A percentile compares a stretch with the other conserved stretches of the same genome.
These are phyloP conservation scores for Pholiota conissans DNA, from an alignment of 768 basidiomycete genomes.

Conservation along the genomic window DNA sequence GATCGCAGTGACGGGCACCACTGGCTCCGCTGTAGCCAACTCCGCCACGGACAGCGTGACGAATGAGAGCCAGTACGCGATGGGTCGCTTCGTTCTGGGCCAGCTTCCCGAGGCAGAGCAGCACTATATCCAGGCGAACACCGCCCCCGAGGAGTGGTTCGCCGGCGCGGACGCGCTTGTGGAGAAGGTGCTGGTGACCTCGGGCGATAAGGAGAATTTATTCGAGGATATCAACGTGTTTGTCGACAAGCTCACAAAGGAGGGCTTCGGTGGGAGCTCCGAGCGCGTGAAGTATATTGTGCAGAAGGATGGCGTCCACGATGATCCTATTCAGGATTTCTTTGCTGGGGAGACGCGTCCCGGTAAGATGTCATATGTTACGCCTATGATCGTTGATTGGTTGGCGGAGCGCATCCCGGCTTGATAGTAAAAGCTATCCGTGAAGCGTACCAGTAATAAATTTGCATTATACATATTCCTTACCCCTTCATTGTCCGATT, in stretches of 20 bases:
- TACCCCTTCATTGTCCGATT: too few species aligned
- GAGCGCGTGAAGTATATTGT: constrained; percentile 14
- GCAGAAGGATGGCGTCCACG: constrained; percentile 19
- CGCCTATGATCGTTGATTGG: too few species aligned
- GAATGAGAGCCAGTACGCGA: constrained; percentile 16
- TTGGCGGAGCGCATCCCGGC: too few species aligned
- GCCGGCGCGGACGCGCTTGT: constrained; percentile 22
- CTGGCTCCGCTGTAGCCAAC: too few species aligned
- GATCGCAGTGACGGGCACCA: constrained; percentile 31
- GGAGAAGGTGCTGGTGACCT: constrained; percentile 25
- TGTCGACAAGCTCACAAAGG: constrained; percentile 9
- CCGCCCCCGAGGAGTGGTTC: constrained; percentile 28
- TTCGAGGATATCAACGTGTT: constrained; percentile 26
- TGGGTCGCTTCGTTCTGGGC: constrained; percentile 14
- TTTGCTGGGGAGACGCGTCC: constrained; percentile 12
- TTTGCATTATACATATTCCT: too few species aligned
- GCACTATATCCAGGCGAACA: constrained; percentile 24
- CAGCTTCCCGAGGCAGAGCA: constrained; percentile 9
- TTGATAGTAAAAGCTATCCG: too few species aligned
- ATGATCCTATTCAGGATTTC: constrained; percentile 18
- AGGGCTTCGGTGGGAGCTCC: constrained; percentile 12
- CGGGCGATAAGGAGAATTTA: constrained; percentile 25
- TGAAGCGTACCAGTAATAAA: too few species aligned
- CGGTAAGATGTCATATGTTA: constrained; percentile 18
- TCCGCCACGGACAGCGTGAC: constrained; percentile 15